Percentiles rank a stretch among this genome's conserved stretches.
Evolutionary conservation across 345 rosid species (phyloP).

Genomic region (Brassica rapa): DNA sequence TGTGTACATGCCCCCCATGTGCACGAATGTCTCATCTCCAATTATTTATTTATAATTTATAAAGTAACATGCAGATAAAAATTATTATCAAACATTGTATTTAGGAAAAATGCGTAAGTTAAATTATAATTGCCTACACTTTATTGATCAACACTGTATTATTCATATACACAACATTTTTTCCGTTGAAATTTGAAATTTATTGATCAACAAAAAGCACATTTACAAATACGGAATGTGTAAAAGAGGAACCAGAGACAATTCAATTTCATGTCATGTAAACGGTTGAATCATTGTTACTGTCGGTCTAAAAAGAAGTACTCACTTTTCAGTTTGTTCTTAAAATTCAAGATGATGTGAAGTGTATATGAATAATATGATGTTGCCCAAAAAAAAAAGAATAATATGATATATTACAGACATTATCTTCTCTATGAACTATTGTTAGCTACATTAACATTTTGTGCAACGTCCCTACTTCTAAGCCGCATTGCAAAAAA

Average conservation of each 20-base stretch:
- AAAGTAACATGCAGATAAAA: conserved; percentile 15
- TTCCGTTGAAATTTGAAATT: too few relatives aligned
- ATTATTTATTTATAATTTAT: not conserved
- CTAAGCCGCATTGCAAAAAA: not conserved
- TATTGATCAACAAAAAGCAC: too few relatives aligned
- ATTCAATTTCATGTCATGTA: conserved; percentile 13
- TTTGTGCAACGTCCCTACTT: not conserved
- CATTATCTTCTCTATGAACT: not conserved
- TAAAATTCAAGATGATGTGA: not conserved
- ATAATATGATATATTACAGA: not conserved
- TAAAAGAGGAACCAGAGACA: not conserved
- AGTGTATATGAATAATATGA: not conserved
- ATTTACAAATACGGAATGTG: too few relatives aligned
- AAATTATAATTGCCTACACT: not conserved
- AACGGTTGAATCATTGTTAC: conserved; percentile 2
- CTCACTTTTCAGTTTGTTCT: not conserved
- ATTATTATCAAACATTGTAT: not conserved
- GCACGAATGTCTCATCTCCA: conserved; percentile 20
- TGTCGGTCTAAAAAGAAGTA: not conserved
- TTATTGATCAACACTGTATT: not conserved
- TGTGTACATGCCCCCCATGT: conserved; percentile 41
- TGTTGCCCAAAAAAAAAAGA: too few relatives aligned
- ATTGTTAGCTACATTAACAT: not conserved
- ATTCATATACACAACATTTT: not conserved
- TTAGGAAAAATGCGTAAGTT: not conserved